Conservation (phyloP, 306 rosid species). For the Malus sieversii region DNA sequence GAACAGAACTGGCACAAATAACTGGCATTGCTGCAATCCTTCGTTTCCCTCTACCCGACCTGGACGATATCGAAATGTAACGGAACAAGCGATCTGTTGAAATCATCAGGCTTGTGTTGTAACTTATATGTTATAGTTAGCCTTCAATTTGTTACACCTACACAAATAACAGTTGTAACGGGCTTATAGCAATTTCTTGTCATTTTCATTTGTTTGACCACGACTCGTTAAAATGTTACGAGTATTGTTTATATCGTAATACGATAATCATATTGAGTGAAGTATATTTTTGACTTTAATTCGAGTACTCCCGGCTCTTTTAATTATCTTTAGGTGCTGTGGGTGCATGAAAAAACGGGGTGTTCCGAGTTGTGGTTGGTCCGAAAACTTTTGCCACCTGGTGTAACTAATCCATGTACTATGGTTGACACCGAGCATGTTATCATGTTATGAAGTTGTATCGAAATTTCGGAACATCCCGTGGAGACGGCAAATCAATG, state of each 20-base stretch:
- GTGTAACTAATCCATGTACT: no score
- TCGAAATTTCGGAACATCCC: no score
- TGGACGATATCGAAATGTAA: conserved; percentile 91
- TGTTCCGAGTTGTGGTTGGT: no score
- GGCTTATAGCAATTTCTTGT: neutral
- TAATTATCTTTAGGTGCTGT: neutral
- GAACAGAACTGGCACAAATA: conserved; percentile 71
- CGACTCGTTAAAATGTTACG: neutral
- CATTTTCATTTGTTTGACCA: neutral
- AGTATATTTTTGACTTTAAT: neutral
- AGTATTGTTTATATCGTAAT: neutral
- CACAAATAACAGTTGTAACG: neutral
- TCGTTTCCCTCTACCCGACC: conserved; percentile 93
- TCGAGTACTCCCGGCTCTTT: neutral
- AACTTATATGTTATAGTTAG: neutral
- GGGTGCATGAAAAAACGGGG: no score
- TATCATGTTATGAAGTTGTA: no score
- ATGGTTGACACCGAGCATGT: no score
- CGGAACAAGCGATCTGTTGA: neutral
- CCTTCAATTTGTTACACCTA: neutral
- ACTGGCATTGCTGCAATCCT: conserved; percentile 86
- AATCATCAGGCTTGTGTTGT: neutral
- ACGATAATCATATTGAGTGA: neutral
- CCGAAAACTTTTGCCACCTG: no score
- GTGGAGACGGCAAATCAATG: no score